phyloP scores from a whole-genome alignment of 2,329 filamentous ascomycete genomes.

The Shiraia sp. region DNA sequence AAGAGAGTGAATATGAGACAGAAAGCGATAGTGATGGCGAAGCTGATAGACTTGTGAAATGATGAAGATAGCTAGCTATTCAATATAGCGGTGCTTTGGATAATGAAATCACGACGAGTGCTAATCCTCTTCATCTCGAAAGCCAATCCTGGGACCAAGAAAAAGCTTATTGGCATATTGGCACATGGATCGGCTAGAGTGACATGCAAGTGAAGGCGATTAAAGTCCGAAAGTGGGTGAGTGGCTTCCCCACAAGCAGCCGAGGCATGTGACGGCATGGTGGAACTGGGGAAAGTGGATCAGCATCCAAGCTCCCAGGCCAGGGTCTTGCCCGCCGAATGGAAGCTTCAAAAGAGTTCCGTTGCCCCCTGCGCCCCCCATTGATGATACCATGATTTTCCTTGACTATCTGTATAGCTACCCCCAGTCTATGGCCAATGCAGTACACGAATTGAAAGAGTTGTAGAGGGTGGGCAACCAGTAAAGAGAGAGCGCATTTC shows the following conservation, averaged over 20 bases:
- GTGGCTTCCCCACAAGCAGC: conserved; percentile 5
- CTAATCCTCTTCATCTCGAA: too few species aligned
- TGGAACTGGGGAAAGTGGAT: conserved; percentile 19
- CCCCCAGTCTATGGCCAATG: background rate
- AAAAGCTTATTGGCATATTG: too few species aligned
- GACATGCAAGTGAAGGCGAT: too few species aligned
- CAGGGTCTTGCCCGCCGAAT: background rate
- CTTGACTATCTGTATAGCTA: background rate
- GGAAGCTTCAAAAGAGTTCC: too few species aligned
- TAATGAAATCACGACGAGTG: too few species aligned
- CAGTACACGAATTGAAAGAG: background rate
- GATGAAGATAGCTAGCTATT: too few species aligned
- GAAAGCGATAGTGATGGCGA: conserved; percentile 53
- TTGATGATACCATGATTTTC: background rate
- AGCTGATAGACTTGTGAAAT: conserved; percentile 43
- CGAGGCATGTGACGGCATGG: conserved; percentile 16
- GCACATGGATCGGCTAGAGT: too few species aligned
- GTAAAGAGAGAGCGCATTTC: background rate
- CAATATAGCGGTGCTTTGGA: too few species aligned
- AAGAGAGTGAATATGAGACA: conserved; percentile 67
- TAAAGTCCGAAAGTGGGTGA: too few species aligned
- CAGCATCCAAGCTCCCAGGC: background rate
- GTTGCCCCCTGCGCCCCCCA: background rate
- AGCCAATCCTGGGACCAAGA: too few species aligned
- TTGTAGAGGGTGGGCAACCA: background rate